Conservation (phyloP, 176 grass and related monocot species). For the Carex littledalei region DNA sequence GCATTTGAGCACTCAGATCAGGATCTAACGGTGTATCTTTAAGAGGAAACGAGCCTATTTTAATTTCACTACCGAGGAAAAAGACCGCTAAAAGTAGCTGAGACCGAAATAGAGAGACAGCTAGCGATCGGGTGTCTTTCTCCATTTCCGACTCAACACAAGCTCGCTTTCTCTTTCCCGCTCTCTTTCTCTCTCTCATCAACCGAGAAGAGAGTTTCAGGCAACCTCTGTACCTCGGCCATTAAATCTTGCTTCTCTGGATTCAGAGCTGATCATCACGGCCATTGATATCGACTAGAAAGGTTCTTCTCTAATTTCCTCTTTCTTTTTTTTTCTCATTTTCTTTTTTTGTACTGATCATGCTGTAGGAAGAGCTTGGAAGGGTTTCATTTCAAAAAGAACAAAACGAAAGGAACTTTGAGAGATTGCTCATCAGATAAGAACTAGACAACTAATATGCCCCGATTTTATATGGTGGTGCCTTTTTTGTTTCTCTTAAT, state of each 20-base stretch:
- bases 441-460: neutral
- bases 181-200: neutral
- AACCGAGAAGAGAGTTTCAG: neutral
- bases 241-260: neutral
- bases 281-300: neutral
- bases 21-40: neutral
- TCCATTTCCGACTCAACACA: neutral
- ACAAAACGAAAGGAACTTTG: neutral
- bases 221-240: neutral
- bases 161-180: neutral
- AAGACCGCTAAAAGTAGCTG: conserved; percentile 1
- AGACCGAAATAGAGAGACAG: conserved; percentile 12
- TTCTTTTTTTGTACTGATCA: neutral
- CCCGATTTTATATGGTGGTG: neutral
- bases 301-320: neutral
- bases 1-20: neutral
- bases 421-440: neutral
- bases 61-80: neutral
- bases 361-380: neutral
- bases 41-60: neutral
- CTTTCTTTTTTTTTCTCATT: neutral
- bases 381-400: neutral
- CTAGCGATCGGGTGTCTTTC: neutral
- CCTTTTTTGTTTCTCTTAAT: neutral
- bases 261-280: neutral